Conservation (phyloP, 1,284 basidiomycete species). For the Rhizopogon parksii region DNA sequence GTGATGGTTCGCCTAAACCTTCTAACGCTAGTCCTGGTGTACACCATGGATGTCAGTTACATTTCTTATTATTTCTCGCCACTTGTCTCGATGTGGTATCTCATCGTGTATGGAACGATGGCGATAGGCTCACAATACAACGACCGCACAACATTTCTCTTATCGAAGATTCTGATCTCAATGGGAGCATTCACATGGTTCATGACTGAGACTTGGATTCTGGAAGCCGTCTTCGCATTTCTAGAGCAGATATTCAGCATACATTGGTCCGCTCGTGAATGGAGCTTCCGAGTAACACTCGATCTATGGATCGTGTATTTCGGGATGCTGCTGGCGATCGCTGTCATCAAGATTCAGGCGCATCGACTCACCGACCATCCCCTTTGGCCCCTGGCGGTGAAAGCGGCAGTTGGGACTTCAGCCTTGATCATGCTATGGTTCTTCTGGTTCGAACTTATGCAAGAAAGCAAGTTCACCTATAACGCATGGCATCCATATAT, state of each 20-base stretch:
- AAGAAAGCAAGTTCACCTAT: slow-evolving; percentile 77
- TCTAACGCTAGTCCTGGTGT: slow-evolving; percentile 73
- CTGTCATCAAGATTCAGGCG: slow-evolving; percentile 72
- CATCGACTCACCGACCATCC: slow-evolving; percentile 62
- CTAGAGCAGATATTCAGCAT: slow-evolving; percentile 65
- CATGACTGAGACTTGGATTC: slow-evolving; percentile 58
- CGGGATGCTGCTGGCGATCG: slow-evolving; percentile 76
- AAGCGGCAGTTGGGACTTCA: slow-evolving; percentile 42
- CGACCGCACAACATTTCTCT: slow-evolving; percentile 58
- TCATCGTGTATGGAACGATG: slow-evolving; percentile 81
- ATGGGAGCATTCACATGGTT: slow-evolving; percentile 57
- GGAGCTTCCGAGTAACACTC: slow-evolving; percentile 80
- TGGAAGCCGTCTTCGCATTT: slow-evolving; percentile 59
- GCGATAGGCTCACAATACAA: slow-evolving; percentile 67
- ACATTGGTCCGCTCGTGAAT: slow-evolving; percentile 78
- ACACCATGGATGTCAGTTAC: slow-evolving; percentile 88
- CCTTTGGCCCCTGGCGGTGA: slow-evolving; percentile 53
- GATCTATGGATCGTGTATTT: slow-evolving; percentile 85
- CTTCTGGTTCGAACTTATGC: slow-evolving; percentile 72
- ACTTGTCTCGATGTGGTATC: slow-evolving; percentile 77
- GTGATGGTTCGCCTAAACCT: slow-evolving; percentile 79
- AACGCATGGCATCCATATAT: slow-evolving; percentile 81
- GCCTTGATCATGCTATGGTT: slow-evolving; percentile 63
- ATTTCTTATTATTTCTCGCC: slow-evolving; percentile 85
- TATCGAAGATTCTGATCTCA: slow-evolving; percentile 64